phyloP scores from a whole-genome alignment of 2,329 filamentous ascomycete species.

The Phaeosphaeria sp. region DNA sequence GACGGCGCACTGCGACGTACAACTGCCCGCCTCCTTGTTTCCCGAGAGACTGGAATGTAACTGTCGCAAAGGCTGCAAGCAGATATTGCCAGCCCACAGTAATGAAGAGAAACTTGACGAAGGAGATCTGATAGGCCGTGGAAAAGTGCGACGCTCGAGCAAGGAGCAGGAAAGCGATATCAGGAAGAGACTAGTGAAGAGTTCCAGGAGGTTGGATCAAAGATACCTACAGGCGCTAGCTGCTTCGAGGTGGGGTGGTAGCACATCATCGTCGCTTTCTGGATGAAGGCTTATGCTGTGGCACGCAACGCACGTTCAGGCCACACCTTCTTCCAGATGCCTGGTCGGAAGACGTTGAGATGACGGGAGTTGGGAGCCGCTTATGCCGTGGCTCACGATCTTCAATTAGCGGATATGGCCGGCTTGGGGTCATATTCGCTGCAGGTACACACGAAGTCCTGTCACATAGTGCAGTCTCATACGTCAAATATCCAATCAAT shows the following conservation, averaged over 20 bases:
- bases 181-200: slow-evolving; percentile 14
- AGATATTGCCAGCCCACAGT: slow-evolving; percentile 24
- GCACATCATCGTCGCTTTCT: background rate
- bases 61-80: slow-evolving; percentile 32
- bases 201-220: slow-evolving; percentile 25
- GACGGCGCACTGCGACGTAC: slow-evolving; percentile 12
- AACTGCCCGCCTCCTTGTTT: slow-evolving; percentile 13
- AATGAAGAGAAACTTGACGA: slow-evolving; percentile 6
- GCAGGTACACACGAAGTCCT: background rate
- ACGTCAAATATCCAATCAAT: background rate
- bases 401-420: background rate
- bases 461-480: background rate
- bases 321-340: background rate
- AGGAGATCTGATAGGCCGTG: background rate
- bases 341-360: slow-evolving; percentile 1
- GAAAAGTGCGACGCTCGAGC: background rate
- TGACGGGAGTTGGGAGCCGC: slow-evolving; percentile 1
- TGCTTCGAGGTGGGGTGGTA: background rate
- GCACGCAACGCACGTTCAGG: slow-evolving; percentile 1
- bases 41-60: slow-evolving; percentile 22
- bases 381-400: background rate
- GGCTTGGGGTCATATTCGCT: background rate
- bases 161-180: slow-evolving; percentile 9
- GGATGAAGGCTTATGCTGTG: background rate
- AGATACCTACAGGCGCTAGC: slow-evolving; percentile 6